phyloP scores from a whole-genome alignment of 192 early-diverging fungal species.

The Backusella circina region DNA sequence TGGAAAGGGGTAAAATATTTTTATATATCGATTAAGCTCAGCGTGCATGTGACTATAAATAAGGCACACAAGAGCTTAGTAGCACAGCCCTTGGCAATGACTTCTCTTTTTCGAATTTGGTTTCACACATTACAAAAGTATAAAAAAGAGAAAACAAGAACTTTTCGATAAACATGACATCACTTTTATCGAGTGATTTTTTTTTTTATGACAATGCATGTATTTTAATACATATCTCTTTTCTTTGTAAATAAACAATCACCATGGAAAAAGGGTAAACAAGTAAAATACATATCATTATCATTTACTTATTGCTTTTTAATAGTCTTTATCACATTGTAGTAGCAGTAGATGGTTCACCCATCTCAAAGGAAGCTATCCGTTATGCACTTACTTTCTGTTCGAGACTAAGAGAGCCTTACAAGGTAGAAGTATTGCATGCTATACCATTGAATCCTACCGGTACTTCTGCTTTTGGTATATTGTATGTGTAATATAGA shows the following conservation, averaged over 20 bases:
- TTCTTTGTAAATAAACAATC: not conserved
- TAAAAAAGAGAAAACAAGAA: not conserved
- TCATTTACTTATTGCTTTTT: not conserved
- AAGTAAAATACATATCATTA: not conserved
- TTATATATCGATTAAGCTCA: not conserved
- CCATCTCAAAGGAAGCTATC: not conserved
- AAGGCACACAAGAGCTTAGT: not conserved
- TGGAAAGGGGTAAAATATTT: not conserved
- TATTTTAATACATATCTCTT: not conserved
- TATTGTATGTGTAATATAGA: not conserved
- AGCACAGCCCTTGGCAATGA: not conserved
- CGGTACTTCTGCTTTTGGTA: not conserved
- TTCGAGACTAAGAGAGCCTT: not conserved
- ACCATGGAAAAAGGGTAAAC: too few relatives aligned
- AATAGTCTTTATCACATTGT: slow-evolving; percentile 9
- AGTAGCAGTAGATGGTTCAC: not conserved
- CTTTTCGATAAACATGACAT: not conserved
- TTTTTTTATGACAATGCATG: not conserved
- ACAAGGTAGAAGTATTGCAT: not conserved
- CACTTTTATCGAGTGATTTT: not conserved
- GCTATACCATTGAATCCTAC: not conserved
- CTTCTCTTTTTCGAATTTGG: not conserved
- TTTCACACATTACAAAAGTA: not conserved
- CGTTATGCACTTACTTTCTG: not conserved
- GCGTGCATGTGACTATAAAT: not conserved